Conservation (phyloP, 192 early-diverging fungal species). For the Linnemannia hyalina region DNA sequence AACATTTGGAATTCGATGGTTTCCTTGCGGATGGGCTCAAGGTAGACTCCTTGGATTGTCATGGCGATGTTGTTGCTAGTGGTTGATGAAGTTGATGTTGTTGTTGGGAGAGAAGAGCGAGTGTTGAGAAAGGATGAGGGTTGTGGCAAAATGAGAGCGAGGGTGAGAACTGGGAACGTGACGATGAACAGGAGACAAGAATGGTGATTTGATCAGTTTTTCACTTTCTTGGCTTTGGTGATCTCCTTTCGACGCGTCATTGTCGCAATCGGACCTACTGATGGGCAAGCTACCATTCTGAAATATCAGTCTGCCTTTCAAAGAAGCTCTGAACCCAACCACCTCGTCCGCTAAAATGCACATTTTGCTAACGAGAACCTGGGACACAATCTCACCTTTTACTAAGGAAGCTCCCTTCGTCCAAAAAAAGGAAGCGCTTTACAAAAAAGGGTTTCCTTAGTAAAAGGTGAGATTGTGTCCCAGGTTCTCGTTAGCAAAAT, state of each 20-base stretch:
- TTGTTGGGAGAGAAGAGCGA: background rate
- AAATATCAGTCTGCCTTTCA: background rate
- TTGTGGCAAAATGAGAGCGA: background rate
- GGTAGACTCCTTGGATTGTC: background rate
- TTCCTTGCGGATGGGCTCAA: background rate
- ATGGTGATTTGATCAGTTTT: background rate
- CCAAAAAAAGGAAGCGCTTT: no score
- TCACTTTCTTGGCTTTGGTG: background rate
- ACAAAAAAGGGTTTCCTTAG: no score
- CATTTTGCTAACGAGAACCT: no score
- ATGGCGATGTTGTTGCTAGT: background rate
- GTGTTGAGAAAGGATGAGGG: background rate
- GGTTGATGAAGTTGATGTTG: background rate
- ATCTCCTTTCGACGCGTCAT: background rate
- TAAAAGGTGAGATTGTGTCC: no score
- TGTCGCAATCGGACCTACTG: background rate
- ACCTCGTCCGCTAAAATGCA: no score
- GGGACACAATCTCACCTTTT: no score
- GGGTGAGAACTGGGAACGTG: no score
- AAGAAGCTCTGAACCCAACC: no score
- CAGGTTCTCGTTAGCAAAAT: no score
- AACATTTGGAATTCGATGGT: background rate
- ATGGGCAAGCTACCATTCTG: no score
- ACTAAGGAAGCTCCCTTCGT: no score
- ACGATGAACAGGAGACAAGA: background rate